Evolutionary conservation across 1,284 basidiomycete species (phyloP), one percentile per base, ranked within the genome.

Genomic region (Heimioporus retisporus): DNA sequence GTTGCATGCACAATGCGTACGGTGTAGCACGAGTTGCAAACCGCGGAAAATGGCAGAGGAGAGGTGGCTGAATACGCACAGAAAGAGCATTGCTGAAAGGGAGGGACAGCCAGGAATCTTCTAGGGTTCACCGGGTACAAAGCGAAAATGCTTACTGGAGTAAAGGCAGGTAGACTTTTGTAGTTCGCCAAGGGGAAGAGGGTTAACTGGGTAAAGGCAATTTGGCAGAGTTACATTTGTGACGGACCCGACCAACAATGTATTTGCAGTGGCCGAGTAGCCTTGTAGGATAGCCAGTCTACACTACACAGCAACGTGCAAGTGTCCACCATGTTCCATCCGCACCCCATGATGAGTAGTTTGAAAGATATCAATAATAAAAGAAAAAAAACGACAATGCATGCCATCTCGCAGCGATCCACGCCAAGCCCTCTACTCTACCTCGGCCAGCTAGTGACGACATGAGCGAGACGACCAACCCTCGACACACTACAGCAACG

Each of bases 61-160:
- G 43, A 92, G 74, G 67, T 81, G 73, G 18, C 77, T 79, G 42
- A 89, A 69, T 56, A 93, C 81, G 2, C 80, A 83, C 56, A 95
- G 79, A 75, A 96, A 83, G 57, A 91, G 82, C 61, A 93, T 71
- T 59, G 91, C 89, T 6, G 93, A 89, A 31, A 95, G 81, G 16
- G 93, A 77, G 60, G 86, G 95, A 88, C 2, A 96, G 84, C 89
- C 93, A 94, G 0, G 95, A 96, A 78, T 97, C 95, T 66, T 87
- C 85, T 66, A 97, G 84, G 1, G 92, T 93, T 94, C 95, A 97
- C 77, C 97, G 96, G 80, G 80, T 92, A 95, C 75, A 97, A 89
- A 11, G 88, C 83, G 73, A 97, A 95, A 66, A 93, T 87, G 70
- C 90, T 81, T 64, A 96, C 81, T 13, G 96, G 96, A 59, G 88